These are phyloP conservation scores for Candida sithepensis DNA, from an alignment of 805 yeast genomes.

Conservation along the genomic window DNA sequence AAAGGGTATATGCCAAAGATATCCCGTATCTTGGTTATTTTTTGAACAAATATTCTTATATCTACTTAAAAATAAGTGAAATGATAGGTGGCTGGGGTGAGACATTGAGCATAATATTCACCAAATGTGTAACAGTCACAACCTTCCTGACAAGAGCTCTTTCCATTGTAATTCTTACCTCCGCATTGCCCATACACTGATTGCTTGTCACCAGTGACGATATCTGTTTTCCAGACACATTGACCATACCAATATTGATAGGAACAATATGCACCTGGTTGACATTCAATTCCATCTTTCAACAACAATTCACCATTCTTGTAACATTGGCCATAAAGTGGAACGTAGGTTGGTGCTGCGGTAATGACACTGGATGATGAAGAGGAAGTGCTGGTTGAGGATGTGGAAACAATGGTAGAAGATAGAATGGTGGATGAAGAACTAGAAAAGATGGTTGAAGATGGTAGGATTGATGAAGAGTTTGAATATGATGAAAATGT, in stretches of 20 bases:
- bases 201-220: background rate
- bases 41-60: background rate
- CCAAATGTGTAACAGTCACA: slow-evolving; percentile 5
- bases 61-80: slow-evolving; percentile 4
- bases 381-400: too few relatives aligned
- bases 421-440: background rate
- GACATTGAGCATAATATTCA: slow-evolving; percentile 9
- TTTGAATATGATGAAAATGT: background rate
- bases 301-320: slow-evolving; percentile 4
- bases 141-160: slow-evolving; percentile 6
- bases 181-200: slow-evolving; percentile 9
- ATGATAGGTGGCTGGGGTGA: slow-evolving; percentile 3
- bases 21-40: background rate
- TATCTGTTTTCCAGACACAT: slow-evolving; percentile 5
- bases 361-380: background rate
- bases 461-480: background rate
- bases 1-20: background rate
- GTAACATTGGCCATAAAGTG: slow-evolving; percentile 8
- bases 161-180: slow-evolving; percentile 7
- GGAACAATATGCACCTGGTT: slow-evolving; percentile 8
- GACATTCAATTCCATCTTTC: slow-evolving; percentile 5
- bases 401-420: background rate
- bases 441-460: background rate
- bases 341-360: slow-evolving; percentile 2
- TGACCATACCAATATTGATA: slow-evolving; percentile 8